Conservation (phyloP, 2,329 filamentous ascomycete species). For the Fusarium buharicum region DNA sequence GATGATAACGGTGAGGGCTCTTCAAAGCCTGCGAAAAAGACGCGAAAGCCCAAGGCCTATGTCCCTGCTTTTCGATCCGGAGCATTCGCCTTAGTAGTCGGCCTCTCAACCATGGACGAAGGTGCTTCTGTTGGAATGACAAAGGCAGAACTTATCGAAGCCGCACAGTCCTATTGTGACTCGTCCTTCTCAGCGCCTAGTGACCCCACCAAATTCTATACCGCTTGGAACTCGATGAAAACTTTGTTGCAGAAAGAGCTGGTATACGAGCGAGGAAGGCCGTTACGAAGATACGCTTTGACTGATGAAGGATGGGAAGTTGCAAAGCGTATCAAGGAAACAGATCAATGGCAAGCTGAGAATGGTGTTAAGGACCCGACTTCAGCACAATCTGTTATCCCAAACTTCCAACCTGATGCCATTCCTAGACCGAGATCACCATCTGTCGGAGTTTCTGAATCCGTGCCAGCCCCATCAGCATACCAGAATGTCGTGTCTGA, state of each 20-base stretch:
- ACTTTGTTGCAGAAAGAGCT: slow-evolving; percentile 78
- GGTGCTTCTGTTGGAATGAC: slow-evolving; percentile 65
- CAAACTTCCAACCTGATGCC: slow-evolving; percentile 12
- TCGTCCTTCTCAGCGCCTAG: slow-evolving; percentile 75
- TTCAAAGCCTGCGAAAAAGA: slow-evolving; percentile 64
- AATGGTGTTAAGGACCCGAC: slow-evolving; percentile 26
- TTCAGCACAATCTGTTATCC: slow-evolving; percentile 5
- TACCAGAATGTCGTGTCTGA: slow-evolving; percentile 56
- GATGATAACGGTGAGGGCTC: slow-evolving; percentile 50
- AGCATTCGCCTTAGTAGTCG: slow-evolving; percentile 76
- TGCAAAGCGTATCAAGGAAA: slow-evolving; percentile 70
- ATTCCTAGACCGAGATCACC: slow-evolving; percentile 22
- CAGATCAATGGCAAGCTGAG: slow-evolving; percentile 51
- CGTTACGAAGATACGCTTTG: slow-evolving; percentile 73
- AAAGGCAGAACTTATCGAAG: slow-evolving; percentile 74
- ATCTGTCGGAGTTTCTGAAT: slow-evolving; percentile 32
- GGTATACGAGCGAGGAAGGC: slow-evolving; percentile 76
- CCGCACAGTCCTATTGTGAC: slow-evolving; percentile 77
- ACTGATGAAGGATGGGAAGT: slow-evolving; percentile 84
- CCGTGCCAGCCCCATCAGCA: slow-evolving; percentile 23
- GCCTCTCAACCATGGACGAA: slow-evolving; percentile 69
- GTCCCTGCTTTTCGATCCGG: slow-evolving; percentile 79
- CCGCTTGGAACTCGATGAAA: slow-evolving; percentile 86
- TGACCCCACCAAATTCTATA: slow-evolving; percentile 77
- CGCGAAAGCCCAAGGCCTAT: slow-evolving; percentile 71